Evolutionary conservation across 495 filamentous ascomycete genomes (phyloP).

Genomic region (Annulohypoxylon moriforme): DNA sequence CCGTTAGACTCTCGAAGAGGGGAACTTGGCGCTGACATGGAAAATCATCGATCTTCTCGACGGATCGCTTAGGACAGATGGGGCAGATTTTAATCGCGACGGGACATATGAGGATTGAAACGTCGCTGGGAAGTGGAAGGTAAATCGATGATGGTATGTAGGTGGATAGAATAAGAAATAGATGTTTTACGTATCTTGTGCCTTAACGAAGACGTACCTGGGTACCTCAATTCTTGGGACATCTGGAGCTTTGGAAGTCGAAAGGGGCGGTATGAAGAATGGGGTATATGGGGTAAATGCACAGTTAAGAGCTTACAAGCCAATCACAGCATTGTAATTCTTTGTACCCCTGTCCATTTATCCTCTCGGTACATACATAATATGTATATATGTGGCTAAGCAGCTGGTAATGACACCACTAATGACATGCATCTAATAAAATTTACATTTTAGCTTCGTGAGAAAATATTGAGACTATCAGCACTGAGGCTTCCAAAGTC

Average conservation of each 20-base stretch:
- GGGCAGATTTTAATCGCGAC: not conserved
- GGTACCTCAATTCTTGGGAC: too few relatives aligned
- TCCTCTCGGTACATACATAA: not conserved
- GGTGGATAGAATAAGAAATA: not conserved
- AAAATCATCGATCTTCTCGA: conserved; percentile 31
- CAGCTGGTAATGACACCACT: not conserved
- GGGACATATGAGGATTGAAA: not conserved
- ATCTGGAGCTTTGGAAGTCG: not conserved
- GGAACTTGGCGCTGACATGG: conserved; percentile 44
- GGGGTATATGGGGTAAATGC: not conserved
- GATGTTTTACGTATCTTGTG: not conserved
- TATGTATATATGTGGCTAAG: not conserved
- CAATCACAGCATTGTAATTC: not conserved
- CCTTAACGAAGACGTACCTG: not conserved
- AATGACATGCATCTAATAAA: not conserved
- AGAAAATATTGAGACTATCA: not conserved
- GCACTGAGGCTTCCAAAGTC: not conserved
- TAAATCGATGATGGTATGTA: not conserved
- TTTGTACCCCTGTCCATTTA: not conserved
- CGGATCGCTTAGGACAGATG: not conserved
- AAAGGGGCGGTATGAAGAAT: not conserved
- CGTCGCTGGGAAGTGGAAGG: not conserved
- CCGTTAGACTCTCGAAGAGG: conserved; percentile 41
- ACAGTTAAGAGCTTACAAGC: not conserved
- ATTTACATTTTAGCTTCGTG: not conserved